Evolutionary conservation across 768 basidiomycete genomes (phyloP).

Genomic region (Macrolepiota albuminosa): DNA sequence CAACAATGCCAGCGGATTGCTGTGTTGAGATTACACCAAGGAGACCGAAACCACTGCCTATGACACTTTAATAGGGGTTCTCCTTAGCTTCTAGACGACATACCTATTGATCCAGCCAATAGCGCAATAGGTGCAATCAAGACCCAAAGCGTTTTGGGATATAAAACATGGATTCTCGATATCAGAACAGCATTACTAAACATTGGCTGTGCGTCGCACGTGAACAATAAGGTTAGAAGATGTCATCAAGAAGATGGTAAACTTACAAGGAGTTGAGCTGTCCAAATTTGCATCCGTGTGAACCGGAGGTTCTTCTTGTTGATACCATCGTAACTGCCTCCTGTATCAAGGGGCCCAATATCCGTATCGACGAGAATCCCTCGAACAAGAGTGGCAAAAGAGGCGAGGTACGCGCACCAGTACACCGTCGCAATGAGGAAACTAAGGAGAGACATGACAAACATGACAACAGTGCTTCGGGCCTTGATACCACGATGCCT

Average conservation of each 20-base stretch:
- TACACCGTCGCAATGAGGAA: constrained; percentile 12
- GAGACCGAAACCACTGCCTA: constrained; percentile 12
- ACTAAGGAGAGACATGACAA: constrained; percentile 1
- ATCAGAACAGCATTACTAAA: constrained; percentile 12
- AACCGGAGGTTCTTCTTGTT: constrained; percentile 12
- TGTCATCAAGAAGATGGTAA: too few relatives aligned
- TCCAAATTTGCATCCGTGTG: constrained; percentile 12
- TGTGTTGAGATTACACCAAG: constrained; percentile 10
- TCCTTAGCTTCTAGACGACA: background rate
- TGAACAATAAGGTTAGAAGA: background rate
- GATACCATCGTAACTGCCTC: constrained; percentile 12
- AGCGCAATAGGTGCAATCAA: constrained; percentile 1
- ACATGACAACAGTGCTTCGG: background rate
- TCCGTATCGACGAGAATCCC: constrained; percentile 15
- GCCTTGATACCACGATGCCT: constrained; percentile 8
- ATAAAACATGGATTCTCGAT: constrained; percentile 5
- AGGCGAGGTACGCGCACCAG: constrained; percentile 14
- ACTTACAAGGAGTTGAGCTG: constrained; percentile 11
- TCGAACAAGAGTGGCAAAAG: constrained; percentile 15
- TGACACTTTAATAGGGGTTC: background rate
- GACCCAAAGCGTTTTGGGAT: background rate
- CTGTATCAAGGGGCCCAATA: constrained; percentile 12
- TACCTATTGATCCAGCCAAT: constrained; percentile 12
- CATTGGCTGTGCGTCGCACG: constrained; percentile 7
- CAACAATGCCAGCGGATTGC: background rate